Conservation (phyloP, 805 yeast species). For the Phaffomyces opuntiae region DNA sequence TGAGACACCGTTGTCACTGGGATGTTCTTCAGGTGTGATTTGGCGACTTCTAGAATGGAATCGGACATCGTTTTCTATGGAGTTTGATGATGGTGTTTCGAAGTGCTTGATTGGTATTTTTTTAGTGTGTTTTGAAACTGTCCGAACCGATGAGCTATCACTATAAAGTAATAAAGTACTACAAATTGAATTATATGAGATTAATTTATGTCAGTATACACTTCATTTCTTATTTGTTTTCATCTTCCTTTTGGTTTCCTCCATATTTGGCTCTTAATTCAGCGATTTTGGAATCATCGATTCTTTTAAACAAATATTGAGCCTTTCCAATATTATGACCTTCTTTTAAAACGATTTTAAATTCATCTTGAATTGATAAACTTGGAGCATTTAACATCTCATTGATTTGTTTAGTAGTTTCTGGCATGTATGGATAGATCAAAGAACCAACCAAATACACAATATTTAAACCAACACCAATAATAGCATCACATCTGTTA, state of each 20-base stretch:
- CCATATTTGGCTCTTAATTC: constrained; percentile 86
- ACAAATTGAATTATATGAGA: background rate
- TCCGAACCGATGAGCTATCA: too few species aligned
- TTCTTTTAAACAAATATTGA: constrained; percentile 84
- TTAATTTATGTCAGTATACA: too few species aligned
- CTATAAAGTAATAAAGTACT: background rate
- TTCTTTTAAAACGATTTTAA: constrained; percentile 57
- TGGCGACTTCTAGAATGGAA: constrained; percentile 37
- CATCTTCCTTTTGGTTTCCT: constrained; percentile 48
- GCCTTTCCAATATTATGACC: constrained; percentile 92
- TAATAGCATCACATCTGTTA: constrained; percentile 81
- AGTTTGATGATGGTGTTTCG: too few species aligned
- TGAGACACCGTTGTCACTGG: constrained; percentile 59
- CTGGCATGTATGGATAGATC: constrained; percentile 88
- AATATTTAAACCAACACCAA: constrained; percentile 84
- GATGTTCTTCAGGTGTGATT: constrained; percentile 38
- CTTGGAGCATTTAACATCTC: constrained; percentile 80
- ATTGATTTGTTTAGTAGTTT: constrained; percentile 59
- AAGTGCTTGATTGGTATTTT: too few species aligned
- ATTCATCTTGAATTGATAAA: constrained; percentile 68
- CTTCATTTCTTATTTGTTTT: background rate
- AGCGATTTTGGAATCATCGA: constrained; percentile 81
- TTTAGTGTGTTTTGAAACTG: too few species aligned
- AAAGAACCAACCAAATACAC: constrained; percentile 80
- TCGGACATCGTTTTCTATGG: constrained; percentile 41